Evolutionary conservation across 441 rosid genomes (phyloP).

Genomic region (Gossypium trilobum): DNA sequence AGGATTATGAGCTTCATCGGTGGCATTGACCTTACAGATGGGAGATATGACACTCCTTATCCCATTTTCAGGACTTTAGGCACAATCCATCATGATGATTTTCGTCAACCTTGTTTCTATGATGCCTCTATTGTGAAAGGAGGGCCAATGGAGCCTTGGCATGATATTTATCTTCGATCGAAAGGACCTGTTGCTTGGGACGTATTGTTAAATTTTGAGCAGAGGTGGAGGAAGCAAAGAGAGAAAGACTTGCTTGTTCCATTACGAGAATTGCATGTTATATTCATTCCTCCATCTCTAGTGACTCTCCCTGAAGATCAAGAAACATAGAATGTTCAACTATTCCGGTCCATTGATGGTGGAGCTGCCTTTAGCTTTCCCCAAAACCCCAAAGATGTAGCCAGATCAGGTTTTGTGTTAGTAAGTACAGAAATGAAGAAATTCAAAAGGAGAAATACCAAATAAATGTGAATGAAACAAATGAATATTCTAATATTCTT

Average conservation of each 20-base stretch:
- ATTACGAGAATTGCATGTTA: slow-evolving; percentile 11
- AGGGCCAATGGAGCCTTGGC: slow-evolving; percentile 41
- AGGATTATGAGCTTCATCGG: too few species aligned
- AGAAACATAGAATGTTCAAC: slow-evolving; percentile 31
- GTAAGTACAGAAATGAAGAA: too few species aligned
- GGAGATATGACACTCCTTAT: too few species aligned
- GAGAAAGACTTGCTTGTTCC: slow-evolving; percentile 16
- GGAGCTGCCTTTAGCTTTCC: slow-evolving; percentile 29
- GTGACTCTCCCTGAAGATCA: slow-evolving; percentile 15
- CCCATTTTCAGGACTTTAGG: too few species aligned
- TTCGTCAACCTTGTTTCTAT: slow-evolving; percentile 22
- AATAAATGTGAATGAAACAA: too few species aligned
- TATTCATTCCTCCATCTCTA: slow-evolving; percentile 19
- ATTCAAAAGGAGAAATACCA: too few species aligned
- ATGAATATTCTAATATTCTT: too few species aligned
- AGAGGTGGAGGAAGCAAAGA: slow-evolving; percentile 33
- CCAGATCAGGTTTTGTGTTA: slow-evolving; percentile 14
- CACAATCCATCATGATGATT: too few species aligned
- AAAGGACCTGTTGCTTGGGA: slow-evolving; percentile 32
- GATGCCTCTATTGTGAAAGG: slow-evolving; percentile 25
- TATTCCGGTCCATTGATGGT: slow-evolving; percentile 30
- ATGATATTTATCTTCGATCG: slow-evolving; percentile 25
- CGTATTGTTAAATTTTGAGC: slow-evolving; percentile 32
- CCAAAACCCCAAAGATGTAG: slow-evolving; percentile 12
- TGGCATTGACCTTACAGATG: too few species aligned